Evolutionary conservation across 192 early-diverging fungal species (phyloP).

Genomic region (Backusella circina): DNA sequence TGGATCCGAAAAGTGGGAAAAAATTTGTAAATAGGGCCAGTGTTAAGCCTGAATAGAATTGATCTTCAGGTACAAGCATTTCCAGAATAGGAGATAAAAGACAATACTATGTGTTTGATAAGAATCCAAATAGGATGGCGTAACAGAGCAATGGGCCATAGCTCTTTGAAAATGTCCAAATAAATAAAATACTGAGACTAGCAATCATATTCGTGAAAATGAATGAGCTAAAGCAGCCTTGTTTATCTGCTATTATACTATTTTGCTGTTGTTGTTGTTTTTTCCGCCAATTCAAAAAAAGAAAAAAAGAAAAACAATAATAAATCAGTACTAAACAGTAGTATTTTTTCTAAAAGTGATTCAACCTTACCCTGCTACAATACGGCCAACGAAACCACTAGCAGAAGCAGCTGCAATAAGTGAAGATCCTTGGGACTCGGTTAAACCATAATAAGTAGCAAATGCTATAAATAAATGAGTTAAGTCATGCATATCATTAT

Average conservation of each 20-base stretch:
- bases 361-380: background rate
- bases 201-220: conserved; percentile 20
- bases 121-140: conserved; percentile 25
- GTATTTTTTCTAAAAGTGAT: no score
- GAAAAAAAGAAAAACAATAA: no score
- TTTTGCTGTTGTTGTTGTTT: background rate
- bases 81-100: conserved; percentile 16
- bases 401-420: conserved; percentile 15
- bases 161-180: conserved; percentile 29
- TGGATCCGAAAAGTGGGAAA: conserved; percentile 24
- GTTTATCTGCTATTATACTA: conserved; percentile 13
- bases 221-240: conserved; percentile 21
- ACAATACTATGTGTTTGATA: background rate
- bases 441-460: conserved; percentile 17
- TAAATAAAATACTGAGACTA: conserved; percentile 11
- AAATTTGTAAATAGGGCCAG: conserved; percentile 13
- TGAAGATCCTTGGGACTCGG: conserved; percentile 14
- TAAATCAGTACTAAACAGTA: no score
- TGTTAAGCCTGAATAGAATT: conserved; percentile 17
- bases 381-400: conserved; percentile 19
- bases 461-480: conserved; percentile 12
- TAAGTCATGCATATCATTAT: no score
- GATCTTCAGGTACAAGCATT: conserved; percentile 3
- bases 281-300: no score
- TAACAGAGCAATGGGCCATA: conserved; percentile 24